These are phyloP conservation scores for Aspergillus uvarum DNA, from an alignment of 2,329 filamentous ascomycete species.

Conservation along the genomic window DNA sequence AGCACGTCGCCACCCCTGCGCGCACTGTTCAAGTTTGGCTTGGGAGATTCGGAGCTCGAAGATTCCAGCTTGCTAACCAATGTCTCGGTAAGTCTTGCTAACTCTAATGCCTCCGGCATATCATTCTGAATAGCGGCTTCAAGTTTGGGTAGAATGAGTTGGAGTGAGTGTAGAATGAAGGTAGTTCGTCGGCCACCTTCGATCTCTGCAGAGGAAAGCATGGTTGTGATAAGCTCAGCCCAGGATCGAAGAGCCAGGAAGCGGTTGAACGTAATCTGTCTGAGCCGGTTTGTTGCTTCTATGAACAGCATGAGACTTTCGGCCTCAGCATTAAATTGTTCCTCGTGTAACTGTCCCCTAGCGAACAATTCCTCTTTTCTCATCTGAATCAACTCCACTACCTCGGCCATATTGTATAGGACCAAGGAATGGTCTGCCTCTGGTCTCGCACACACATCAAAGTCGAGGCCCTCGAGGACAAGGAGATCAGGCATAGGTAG, in stretches of 20 bases:
- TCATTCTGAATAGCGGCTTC: conserved; percentile 72
- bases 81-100: conserved; percentile 74
- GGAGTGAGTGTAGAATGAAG: conserved; percentile 81
- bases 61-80: conserved; percentile 49
- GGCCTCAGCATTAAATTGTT: conserved; percentile 41
- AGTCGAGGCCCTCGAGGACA: conserved; percentile 65
- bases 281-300: conserved; percentile 42
- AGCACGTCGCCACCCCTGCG: conserved; percentile 65
- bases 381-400: conserved; percentile 69
- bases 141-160: conserved; percentile 83
- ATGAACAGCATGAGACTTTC: conserved; percentile 40
- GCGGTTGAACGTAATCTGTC: conserved; percentile 46
- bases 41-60: conserved; percentile 33
- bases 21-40: conserved; percentile 42
- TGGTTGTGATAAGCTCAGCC: conserved; percentile 79
- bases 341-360: conserved; percentile 50
- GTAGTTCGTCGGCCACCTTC: conserved; percentile 68
- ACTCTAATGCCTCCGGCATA: conserved; percentile 67
- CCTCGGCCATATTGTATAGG: conserved; percentile 68
- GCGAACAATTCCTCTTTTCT: conserved; percentile 41
- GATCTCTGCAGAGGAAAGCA: conserved; percentile 79
- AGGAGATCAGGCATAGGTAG: conserved; percentile 54
- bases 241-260: conserved; percentile 75
- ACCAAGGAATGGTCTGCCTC: conserved; percentile 52
- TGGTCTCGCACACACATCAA: conserved; percentile 63